Evolutionary conservation across 768 basidiomycete species (phyloP).

Genomic region (Russula lepida): DNA sequence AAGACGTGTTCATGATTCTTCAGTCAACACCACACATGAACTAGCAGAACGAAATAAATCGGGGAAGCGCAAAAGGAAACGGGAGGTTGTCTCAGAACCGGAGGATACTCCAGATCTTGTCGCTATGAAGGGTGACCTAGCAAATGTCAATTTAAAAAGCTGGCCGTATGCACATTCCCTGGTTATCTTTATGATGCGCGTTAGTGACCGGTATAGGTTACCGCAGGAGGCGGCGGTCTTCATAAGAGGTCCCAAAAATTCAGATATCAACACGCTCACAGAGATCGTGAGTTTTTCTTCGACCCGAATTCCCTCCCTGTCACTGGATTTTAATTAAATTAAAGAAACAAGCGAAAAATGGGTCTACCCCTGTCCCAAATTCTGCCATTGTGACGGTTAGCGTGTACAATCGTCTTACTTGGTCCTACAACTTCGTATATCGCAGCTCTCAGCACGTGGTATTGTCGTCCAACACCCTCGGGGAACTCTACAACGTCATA

Average conservation of each 20-base stretch:
- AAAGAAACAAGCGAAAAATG: conserved; percentile 7
- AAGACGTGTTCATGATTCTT: conserved; percentile 42
- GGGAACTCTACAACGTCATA: conserved; percentile 49
- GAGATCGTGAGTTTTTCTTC: conserved; percentile 31
- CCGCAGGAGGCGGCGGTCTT: conserved; percentile 48
- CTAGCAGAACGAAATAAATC: conserved; percentile 27
- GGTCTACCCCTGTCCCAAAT: conserved; percentile 18
- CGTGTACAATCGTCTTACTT: conserved; percentile 50
- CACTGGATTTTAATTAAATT: neutral
- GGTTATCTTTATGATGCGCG: neutral
- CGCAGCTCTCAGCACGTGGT: conserved; percentile 63
- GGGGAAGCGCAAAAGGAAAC: conserved; percentile 33
- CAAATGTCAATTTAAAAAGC: conserved; percentile 42
- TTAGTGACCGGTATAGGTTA: conserved; percentile 32
- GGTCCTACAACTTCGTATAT: conserved; percentile 50
- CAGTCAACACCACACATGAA: conserved; percentile 32
- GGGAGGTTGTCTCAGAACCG: conserved; percentile 29
- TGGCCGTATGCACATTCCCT: conserved; percentile 45
- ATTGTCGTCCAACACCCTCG: conserved; percentile 64
- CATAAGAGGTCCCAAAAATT: conserved; percentile 52
- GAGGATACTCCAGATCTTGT: conserved; percentile 40
- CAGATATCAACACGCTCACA: conserved; percentile 55
- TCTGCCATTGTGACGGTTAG: conserved; percentile 52
- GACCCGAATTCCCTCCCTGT: neutral
- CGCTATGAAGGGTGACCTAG: conserved; percentile 43